Conservation (phyloP, 257 asterid species). For the Ophiorrhiza pumila region DNA sequence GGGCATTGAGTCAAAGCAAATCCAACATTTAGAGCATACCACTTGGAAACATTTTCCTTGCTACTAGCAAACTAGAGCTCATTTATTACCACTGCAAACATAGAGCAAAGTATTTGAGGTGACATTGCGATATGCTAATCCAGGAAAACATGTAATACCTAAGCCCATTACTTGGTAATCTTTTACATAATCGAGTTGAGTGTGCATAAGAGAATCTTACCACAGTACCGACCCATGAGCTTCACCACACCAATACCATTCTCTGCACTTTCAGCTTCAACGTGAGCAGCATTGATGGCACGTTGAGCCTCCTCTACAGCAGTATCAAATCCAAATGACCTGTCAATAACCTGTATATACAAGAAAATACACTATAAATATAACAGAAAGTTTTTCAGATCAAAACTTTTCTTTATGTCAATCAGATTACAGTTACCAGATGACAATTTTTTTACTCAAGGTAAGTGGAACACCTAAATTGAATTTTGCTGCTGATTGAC, state of each 20-base stretch:
- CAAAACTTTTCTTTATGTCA: no score
- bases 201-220: constrained; percentile 37
- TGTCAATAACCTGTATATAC: constrained; percentile 71
- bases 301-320: constrained; percentile 97
- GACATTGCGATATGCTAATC: neutral
- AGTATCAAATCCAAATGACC: constrained; percentile 90
- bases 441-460: neutral
- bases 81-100: constrained; percentile 1
- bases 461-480: neutral
- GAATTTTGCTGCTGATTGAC: neutral
- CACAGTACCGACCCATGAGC: constrained; percentile 93
- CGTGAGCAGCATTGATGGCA: constrained; percentile 96
- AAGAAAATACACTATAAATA: constrained; percentile 4
- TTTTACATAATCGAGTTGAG: neutral
- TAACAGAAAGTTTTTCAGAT: constrained; percentile 13
- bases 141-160: neutral
- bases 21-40: no score
- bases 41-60: neutral
- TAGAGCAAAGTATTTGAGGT: neutral
- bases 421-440: neutral
- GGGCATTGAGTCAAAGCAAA: neutral
- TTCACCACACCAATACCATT: constrained; percentile 92
- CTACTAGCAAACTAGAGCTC: neutral
- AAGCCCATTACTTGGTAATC: neutral
- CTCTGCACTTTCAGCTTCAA: constrained; percentile 91